These are phyloP conservation scores for Physcomitrellopsis africana DNA, from an alignment of 225 moss, liverwort and hornwort genomes.

Conservation along the genomic window DNA sequence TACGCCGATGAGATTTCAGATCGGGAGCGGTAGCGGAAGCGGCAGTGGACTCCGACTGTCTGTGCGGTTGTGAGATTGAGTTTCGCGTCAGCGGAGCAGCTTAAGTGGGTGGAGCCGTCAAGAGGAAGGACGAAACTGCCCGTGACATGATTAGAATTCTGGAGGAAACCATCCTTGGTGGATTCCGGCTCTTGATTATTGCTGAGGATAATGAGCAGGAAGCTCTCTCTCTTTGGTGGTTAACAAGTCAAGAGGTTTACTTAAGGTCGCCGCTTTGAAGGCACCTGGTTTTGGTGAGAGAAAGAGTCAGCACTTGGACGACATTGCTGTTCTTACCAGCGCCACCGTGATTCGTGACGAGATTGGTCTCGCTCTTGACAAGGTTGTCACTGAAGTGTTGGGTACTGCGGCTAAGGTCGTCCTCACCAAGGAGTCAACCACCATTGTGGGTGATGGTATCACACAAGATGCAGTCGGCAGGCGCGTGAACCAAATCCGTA, in stretches of 20 bases:
- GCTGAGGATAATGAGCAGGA: constrained; percentile 90
- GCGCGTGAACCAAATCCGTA: constrained; percentile 76
- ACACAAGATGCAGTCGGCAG: constrained; percentile 72
- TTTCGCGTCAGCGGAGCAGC: too few species aligned
- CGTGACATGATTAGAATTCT: constrained; percentile 88
- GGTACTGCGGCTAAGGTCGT: constrained; percentile 80
- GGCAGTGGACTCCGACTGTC: too few species aligned
- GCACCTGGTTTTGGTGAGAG: constrained; percentile 88
- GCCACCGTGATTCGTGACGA: constrained; percentile 85
- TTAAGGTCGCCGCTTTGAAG: constrained; percentile 82
- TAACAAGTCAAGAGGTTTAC: constrained; percentile 76
- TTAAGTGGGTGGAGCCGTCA: too few species aligned
- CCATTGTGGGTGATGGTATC: constrained; percentile 82
- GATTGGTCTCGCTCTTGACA: constrained; percentile 80
- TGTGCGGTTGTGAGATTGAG: too few species aligned
- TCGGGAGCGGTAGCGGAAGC: too few species aligned
- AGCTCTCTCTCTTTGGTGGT: constrained; percentile 80
- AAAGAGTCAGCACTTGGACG: constrained; percentile 84
- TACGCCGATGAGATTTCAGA: too few species aligned
- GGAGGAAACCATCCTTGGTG: constrained; percentile 83
- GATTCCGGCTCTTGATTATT: constrained; percentile 70
- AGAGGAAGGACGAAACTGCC: too few species aligned
- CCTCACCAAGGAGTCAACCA: constrained; percentile 77
- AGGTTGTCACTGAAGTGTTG: constrained; percentile 81
- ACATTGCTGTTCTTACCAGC: constrained; percentile 74